These are phyloP conservation scores for Henckelia pumila DNA, from an alignment of 257 asterid species.

Conservation along the genomic window DNA sequence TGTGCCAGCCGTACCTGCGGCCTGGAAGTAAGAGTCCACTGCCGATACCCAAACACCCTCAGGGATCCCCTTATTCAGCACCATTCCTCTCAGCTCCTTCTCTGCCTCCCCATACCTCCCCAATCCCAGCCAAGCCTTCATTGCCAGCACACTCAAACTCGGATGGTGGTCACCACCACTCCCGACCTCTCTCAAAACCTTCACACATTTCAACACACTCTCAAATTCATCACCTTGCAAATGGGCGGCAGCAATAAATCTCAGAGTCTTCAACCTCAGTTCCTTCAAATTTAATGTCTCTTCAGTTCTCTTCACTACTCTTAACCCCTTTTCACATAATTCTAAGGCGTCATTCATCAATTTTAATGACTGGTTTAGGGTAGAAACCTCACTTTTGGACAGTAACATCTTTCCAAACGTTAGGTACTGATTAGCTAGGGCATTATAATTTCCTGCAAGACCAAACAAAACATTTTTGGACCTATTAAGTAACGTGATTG, in stretches of 20 bases:
- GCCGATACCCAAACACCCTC: constrained; percentile 98
- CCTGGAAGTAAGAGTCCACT: constrained; percentile 79
- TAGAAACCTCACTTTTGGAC: constrained; percentile 47
- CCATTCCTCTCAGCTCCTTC: constrained; percentile 93
- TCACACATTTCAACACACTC: constrained; percentile 86
- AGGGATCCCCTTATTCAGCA: constrained; percentile 74
- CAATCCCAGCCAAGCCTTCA: constrained; percentile 98
- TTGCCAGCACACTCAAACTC: constrained; percentile 86
- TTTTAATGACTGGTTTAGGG: constrained; percentile 69
- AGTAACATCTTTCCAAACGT: constrained; percentile 64
- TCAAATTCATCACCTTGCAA: constrained; percentile 90
- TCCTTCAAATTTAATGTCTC: constrained; percentile 77
- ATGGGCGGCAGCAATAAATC: constrained; percentile 90
- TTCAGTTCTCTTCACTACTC: constrained; percentile 69
- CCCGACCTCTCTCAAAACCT: constrained; percentile 76
- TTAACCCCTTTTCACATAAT: constrained; percentile 86
- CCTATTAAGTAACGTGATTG: constrained; percentile 67
- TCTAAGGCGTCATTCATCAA: constrained; percentile 89
- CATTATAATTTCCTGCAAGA: constrained; percentile 50
- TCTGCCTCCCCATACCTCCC: constrained; percentile 81
- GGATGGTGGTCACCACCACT: constrained; percentile 76
- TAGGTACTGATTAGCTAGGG: constrained; percentile 80
- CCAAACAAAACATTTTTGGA: constrained; percentile 74
- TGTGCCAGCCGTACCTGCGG: constrained; percentile 85
- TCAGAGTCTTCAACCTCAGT: constrained; percentile 69